Conservation (phyloP, 441 rosid genomes). For the Breynia disticha region DNA sequence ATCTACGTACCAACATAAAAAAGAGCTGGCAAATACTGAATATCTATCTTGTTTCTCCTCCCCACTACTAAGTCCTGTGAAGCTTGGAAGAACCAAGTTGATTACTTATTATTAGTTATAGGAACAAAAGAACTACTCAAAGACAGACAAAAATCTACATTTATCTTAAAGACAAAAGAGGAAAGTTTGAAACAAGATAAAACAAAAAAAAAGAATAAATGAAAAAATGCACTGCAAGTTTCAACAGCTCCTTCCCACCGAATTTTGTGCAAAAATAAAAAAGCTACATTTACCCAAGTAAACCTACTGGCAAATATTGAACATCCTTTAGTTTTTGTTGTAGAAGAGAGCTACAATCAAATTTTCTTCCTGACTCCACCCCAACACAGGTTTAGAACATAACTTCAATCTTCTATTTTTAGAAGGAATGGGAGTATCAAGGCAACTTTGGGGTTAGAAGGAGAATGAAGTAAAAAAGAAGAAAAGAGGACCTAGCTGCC, state of each 20-base stretch:
- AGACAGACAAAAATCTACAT: too few species aligned
- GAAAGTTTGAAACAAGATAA: too few species aligned
- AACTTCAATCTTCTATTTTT: slow-evolving; percentile 36
- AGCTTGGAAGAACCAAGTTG: too few species aligned
- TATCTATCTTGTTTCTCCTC: too few species aligned
- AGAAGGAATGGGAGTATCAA: slow-evolving; percentile 23
- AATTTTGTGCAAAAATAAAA: slow-evolving; percentile 9
- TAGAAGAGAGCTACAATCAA: slow-evolving; percentile 53
- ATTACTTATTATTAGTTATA: too few species aligned
- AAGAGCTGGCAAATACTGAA: too few species aligned
- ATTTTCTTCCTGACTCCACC: slow-evolving; percentile 42
- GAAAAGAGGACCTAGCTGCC: slow-evolving; percentile 32
- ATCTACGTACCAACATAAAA: too few species aligned
- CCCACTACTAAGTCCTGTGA: too few species aligned
- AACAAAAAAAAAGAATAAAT: slow-evolving; percentile 46
- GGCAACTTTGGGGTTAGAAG: slow-evolving; percentile 16
- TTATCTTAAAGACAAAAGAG: too few species aligned
- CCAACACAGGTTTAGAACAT: slow-evolving; percentile 35
- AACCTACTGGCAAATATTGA: slow-evolving; percentile 42
- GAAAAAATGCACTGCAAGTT: slow-evolving; percentile 42
- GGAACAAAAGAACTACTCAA: too few species aligned
- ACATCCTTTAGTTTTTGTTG: slow-evolving; percentile 23
- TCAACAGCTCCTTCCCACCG: slow-evolving; percentile 54
- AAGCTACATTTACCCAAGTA: slow-evolving; percentile 27
- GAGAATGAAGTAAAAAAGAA: not conserved